Base-by-base conservation (phyloP, 2,329 filamentous ascomycete genomes). In the Microcyclosporella mali region DNA sequence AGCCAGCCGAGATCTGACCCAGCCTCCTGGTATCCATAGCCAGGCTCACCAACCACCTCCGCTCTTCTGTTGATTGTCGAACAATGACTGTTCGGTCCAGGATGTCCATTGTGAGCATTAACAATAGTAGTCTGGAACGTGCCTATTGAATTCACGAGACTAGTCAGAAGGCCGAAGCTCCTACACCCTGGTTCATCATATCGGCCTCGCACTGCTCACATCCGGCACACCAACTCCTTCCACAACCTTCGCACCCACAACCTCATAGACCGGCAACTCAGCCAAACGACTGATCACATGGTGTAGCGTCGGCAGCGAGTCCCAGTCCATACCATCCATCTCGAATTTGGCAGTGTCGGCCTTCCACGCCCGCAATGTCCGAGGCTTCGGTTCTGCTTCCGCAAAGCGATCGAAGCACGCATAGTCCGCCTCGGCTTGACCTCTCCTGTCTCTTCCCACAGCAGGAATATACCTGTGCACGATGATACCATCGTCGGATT, bases 401-500 rank as follows among this genome's bases (percentile, higher is more conserved):
- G 33, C 27, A 31, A 47, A 45, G n/a, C 15, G 11, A 21, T 50
- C 44, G 12, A 50, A 47, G n/a, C 30, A 37, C 2, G 41, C 44
- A 40, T 47, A 50, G 31, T 50, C 47, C 18, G 44, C 47, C 27
- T 79, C 78, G 0, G 75, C 64, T 36, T 69, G 61, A 0, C 73
- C 74, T 37, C 66, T 67, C 15, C 55, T 52, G 16, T 37, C 27
- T 28, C 29, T 36, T 1, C 74, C 74, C 1, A 76, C 73, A 4
- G 67, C 62, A 0, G 79, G 78, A 1, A 81, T 69, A 49, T 80
- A 81, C 18, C 50, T 44, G 36, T 55, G 47, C 1, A 45, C 41
- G 6, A 55, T 18, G 11, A 50, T 47, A 12, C 51, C 52, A 19
- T 49, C 40, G 33, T 52, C 51, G 12, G 41, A 37, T 37, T 50